Conservation (phyloP, 495 filamentous ascomycete species). For the Lasiosphaeriaceae sp. region DNA sequence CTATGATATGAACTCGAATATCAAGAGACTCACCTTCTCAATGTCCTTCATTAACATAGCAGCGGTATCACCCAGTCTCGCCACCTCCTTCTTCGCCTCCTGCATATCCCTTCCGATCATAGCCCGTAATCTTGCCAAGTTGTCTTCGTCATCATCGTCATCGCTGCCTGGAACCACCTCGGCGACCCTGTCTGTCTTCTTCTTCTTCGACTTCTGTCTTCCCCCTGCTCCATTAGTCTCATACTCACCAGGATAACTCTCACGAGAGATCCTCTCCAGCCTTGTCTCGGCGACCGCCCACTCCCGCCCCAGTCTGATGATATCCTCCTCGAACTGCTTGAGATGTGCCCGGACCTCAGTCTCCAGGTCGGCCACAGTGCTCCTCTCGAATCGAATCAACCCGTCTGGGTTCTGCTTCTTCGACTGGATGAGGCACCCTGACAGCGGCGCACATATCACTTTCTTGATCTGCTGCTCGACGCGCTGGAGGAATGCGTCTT, state of each 20-base stretch:
- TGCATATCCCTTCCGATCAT: conserved; percentile 15
- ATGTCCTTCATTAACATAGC: conserved; percentile 14
- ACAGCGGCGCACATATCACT: conserved; percentile 9
- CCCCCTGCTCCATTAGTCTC: neutral
- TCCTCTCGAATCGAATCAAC: conserved; percentile 5
- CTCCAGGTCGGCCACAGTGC: conserved; percentile 19
- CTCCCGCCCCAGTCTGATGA: conserved; percentile 16
- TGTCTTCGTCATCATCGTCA: conserved; percentile 1
- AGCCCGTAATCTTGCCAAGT: conserved; percentile 6
- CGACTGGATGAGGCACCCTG: conserved; percentile 9
- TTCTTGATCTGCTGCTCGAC: conserved; percentile 10
- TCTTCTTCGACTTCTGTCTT: no score
- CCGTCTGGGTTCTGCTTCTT: conserved; percentile 9
- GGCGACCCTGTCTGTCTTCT: neutral
- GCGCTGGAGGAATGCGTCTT: conserved; percentile 16
- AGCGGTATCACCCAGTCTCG: conserved; percentile 11
- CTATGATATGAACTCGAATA: neutral
- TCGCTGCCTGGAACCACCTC: neutral
- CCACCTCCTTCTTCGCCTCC: conserved; percentile 11
- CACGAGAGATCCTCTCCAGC: conserved; percentile 20
- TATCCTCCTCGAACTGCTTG: conserved; percentile 18
- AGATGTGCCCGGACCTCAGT: conserved; percentile 19
- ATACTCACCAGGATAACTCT: conserved; percentile 1
- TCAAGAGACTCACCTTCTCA: conserved; percentile 17
- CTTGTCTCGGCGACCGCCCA: conserved; percentile 23